Conservation (phyloP, 1,139 yeast genomes). For the Suhomyces bolitotheri region DNA sequence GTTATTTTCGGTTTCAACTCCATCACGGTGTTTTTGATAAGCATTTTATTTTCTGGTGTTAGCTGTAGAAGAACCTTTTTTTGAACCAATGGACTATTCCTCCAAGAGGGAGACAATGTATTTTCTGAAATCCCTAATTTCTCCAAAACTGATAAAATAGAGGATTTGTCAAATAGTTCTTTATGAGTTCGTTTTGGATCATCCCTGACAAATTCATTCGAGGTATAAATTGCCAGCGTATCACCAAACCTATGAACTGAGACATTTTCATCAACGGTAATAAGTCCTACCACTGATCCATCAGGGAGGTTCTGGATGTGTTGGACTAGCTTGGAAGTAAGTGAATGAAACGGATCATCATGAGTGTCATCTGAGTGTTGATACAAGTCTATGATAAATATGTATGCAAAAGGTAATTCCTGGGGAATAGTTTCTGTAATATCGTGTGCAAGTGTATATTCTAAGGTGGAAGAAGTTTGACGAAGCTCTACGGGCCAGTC, state of each 20-base stretch:
- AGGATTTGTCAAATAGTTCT: constrained; percentile 7
- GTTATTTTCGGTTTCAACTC: constrained; percentile 28
- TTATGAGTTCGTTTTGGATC: constrained; percentile 3
- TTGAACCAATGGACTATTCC: constrained; percentile 14
- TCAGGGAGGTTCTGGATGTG: constrained; percentile 24
- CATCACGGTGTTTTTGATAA: constrained; percentile 17
- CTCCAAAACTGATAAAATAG: constrained; percentile 14
- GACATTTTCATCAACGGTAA: constrained; percentile 34
- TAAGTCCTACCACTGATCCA: constrained; percentile 25
- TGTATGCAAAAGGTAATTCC: constrained; percentile 17
- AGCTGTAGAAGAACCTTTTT: constrained; percentile 10
- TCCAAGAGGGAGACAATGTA: constrained; percentile 11
- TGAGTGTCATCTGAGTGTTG: constrained; percentile 28
- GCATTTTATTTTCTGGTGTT: constrained; percentile 1
- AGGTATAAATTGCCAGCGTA: neutral
- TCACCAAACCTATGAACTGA: constrained; percentile 22
- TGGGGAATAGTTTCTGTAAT: constrained; percentile 15
- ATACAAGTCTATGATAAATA: constrained; percentile 34
- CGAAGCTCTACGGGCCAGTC: constrained; percentile 33
- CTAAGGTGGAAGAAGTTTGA: constrained; percentile 27
- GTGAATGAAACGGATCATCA: constrained; percentile 20
- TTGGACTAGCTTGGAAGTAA: constrained; percentile 20
- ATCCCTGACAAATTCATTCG: neutral
- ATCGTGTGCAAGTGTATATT: constrained; percentile 30
- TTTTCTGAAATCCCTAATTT: constrained; percentile 12